Evolutionary conservation across 768 basidiomycete species (phyloP).

Genomic region (Tubosaeta sp.): DNA sequence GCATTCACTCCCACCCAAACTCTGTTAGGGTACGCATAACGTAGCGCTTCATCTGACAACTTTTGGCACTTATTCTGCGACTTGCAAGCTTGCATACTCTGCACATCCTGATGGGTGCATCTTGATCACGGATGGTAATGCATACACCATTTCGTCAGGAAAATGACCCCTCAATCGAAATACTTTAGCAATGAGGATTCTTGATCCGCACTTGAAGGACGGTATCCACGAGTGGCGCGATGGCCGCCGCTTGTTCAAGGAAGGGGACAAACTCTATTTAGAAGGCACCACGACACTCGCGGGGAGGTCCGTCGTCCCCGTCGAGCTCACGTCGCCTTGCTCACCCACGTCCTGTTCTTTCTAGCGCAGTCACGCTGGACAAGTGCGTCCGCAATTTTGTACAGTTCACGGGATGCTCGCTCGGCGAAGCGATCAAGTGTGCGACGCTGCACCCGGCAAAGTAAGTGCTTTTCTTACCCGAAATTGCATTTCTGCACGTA

Average conservation of each 20-base stretch:
- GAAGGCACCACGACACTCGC: slow-evolving; percentile 87
- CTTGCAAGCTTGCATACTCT: slow-evolving; percentile 69
- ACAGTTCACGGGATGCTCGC: slow-evolving; percentile 75
- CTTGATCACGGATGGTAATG: slow-evolving; percentile 80
- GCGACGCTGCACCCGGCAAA: slow-evolving; percentile 83
- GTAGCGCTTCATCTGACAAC: neutral
- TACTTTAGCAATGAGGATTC: slow-evolving; percentile 69
- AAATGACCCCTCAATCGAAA: neutral
- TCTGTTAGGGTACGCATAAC: slow-evolving; percentile 65
- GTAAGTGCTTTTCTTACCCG: slow-evolving; percentile 32
- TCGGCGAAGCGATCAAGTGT: slow-evolving; percentile 81
- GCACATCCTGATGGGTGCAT: slow-evolving; percentile 83
- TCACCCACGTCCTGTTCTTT: neutral
- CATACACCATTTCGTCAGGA: slow-evolving; percentile 8
- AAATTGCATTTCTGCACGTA: neutral
- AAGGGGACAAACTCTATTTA: slow-evolving; percentile 74
- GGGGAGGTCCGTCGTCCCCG: slow-evolving; percentile 55
- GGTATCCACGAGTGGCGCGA: slow-evolving; percentile 89
- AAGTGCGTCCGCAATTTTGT: slow-evolving; percentile 84
- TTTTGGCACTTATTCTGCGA: neutral
- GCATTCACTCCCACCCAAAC: slow-evolving; percentile 87
- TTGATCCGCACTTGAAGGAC: slow-evolving; percentile 81
- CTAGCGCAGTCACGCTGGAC: slow-evolving; percentile 75
- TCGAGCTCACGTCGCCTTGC: neutral
- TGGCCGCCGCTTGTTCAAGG: slow-evolving; percentile 73